Evolutionary conservation across 306 rosid genomes (phyloP).

Genomic region (Arachis stenosperma): DNA sequence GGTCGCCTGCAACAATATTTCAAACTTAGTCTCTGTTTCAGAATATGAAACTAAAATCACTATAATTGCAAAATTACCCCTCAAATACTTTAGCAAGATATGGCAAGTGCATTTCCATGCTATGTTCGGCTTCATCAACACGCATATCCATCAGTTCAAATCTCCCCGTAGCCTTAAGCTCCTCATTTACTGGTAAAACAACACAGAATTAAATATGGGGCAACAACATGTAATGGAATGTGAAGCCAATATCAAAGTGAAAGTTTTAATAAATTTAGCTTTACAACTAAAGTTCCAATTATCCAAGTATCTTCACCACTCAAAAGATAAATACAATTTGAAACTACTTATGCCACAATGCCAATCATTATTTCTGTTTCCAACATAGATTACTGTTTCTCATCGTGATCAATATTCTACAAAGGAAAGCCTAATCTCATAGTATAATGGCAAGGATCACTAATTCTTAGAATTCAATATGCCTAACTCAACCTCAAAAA

Average conservation of each 20-base stretch:
- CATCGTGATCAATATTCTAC: neutral
- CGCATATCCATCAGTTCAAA: constrained; percentile 82
- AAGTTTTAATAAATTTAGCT: constrained; percentile 19
- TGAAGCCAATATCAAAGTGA: constrained; percentile 19
- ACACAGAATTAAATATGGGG: constrained; percentile 8
- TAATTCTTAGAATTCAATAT: neutral
- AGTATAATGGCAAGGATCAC: neutral
- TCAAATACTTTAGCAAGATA: constrained; percentile 95
- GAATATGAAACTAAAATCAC: constrained; percentile 24
- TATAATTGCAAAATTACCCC: constrained; percentile 57
- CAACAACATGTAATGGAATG: constrained; percentile 12
- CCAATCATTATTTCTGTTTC: constrained; percentile 5
- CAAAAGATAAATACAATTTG: neutral
- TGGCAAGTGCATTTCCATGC: constrained; percentile 99
- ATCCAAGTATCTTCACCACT: neutral
- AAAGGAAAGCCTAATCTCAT: neutral
- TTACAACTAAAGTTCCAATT: neutral
- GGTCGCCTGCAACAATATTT: constrained; percentile 58
- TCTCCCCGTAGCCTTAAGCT: constrained; percentile 85
- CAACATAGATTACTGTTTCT: constrained; percentile 1
- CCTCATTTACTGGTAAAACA: constrained; percentile 65
- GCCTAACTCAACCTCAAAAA: too few species aligned
- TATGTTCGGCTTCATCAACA: constrained; percentile 96
- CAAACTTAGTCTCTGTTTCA: constrained; percentile 34
- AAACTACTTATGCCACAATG: neutral